These are phyloP conservation scores for Xylariaceae sp. DNA, from an alignment of 2,329 filamentous ascomycete genomes.

Conservation along the genomic window DNA sequence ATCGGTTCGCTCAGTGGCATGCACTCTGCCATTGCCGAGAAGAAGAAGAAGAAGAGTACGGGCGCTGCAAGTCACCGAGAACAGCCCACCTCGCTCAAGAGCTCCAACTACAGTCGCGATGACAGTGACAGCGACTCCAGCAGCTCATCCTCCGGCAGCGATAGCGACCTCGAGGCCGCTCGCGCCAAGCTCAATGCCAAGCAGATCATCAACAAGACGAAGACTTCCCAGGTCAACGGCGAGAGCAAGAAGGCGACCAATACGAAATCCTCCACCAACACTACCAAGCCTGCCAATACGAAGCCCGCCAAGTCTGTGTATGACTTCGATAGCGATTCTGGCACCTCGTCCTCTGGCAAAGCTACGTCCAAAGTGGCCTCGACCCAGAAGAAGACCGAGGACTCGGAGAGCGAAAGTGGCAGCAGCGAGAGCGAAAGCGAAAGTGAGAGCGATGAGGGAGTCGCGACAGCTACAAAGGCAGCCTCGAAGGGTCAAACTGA, in stretches of 20 bases:
- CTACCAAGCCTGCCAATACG: slow-evolving; percentile 8
- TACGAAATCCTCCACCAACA: slow-evolving; percentile 14
- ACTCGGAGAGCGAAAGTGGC: neutral
- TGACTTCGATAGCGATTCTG: slow-evolving; percentile 14
- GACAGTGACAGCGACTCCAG: slow-evolving; percentile 30
- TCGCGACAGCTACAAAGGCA: neutral
- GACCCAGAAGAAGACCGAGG: slow-evolving; percentile 1
- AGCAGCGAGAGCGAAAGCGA: slow-evolving; percentile 4
- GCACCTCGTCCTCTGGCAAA: slow-evolving; percentile 11
- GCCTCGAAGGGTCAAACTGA: neutral
- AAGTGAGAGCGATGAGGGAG: neutral
- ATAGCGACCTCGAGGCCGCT: slow-evolving; percentile 25
- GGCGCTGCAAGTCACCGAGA: slow-evolving; percentile 14
- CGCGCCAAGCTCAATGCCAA: slow-evolving; percentile 29
- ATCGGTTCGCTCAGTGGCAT: slow-evolving; percentile 20
- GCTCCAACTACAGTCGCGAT: slow-evolving; percentile 16
- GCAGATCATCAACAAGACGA: slow-evolving; percentile 24
- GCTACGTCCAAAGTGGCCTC: neutral
- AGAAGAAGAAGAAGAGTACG: slow-evolving; percentile 18
- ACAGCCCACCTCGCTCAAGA: slow-evolving; percentile 12
- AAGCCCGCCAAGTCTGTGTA: slow-evolving; percentile 14
- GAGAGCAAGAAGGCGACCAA: slow-evolving; percentile 11
- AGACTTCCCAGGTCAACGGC: slow-evolving; percentile 16
- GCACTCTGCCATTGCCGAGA: slow-evolving; percentile 14
- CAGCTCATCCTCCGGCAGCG: slow-evolving; percentile 31